These are phyloP conservation scores for Torulaspora maleeae DNA, from an alignment of 805 yeast genomes.

Conservation along the genomic window DNA sequence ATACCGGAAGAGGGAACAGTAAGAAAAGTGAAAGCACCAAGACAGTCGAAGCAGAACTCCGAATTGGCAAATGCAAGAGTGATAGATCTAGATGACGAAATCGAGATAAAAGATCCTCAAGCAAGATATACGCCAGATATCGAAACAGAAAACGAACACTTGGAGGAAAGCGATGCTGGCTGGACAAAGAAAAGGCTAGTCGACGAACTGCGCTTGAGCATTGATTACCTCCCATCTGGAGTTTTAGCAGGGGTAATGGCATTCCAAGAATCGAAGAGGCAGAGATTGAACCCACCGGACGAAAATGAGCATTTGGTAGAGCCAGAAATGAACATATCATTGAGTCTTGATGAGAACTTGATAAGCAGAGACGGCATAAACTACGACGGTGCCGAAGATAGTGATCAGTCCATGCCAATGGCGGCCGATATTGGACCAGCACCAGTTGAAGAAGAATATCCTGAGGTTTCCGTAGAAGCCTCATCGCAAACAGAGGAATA, in stretches of 20 bases:
- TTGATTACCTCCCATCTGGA: conserved; percentile 20
- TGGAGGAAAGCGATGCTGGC: neutral
- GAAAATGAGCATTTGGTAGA: conserved; percentile 12
- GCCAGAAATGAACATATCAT: conserved; percentile 24
- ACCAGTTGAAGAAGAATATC: conserved; percentile 4
- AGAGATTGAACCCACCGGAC: conserved; percentile 10
- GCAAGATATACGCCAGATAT: conserved; percentile 9
- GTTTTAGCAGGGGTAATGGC: conserved; percentile 17
- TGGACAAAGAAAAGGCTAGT: conserved; percentile 21
- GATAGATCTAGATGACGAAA: conserved; percentile 20
- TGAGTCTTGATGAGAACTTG: conserved; percentile 23
- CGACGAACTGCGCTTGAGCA: conserved; percentile 19
- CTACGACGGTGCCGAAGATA: conserved; percentile 9
- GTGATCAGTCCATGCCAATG: conserved; percentile 15
- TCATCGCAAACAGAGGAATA: conserved; percentile 2
- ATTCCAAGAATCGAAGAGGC: conserved; percentile 21
- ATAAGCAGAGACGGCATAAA: conserved; percentile 6
- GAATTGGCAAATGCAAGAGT: conserved; percentile 14
- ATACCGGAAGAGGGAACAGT: no score
- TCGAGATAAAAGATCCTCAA: conserved; percentile 20
- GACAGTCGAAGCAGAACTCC: conserved; percentile 9
- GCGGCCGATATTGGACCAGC: conserved; percentile 17
- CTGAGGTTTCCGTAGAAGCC: conserved; percentile 8
- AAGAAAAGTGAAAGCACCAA: neutral
- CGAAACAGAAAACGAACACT: neutral